Conservation (phyloP, 345 rosid species). For the Rhizophora mangle region DNA sequence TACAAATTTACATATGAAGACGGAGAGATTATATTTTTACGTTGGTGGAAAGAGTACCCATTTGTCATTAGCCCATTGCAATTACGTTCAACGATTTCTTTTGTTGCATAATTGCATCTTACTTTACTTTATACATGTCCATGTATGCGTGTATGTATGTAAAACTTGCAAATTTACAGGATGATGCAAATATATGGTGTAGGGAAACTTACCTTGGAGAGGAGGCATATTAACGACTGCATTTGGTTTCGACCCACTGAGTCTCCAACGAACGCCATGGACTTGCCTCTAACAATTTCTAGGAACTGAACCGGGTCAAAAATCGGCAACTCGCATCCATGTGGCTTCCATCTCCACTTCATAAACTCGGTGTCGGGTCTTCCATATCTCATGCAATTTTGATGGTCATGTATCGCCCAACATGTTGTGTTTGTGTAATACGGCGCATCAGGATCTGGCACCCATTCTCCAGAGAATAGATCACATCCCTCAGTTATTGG, state of each 20-base stretch:
- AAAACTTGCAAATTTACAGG: too few relatives aligned
- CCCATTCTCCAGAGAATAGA: conserved; percentile 83
- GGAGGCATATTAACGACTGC: conserved; percentile 95
- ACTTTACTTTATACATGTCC: too few relatives aligned
- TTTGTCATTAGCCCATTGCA: too few relatives aligned
- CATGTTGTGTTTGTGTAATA: conserved; percentile 86
- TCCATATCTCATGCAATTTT: conserved; percentile 90
- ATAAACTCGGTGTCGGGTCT: conserved; percentile 66
- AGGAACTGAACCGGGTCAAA: conserved; percentile 73
- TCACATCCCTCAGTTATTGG: conserved; percentile 40
- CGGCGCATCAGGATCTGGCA: conserved; percentile 62
- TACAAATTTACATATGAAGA: too few relatives aligned
- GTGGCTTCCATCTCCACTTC: conserved; percentile 86
- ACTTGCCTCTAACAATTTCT: conserved; percentile 63
- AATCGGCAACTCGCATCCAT: conserved; percentile 62
- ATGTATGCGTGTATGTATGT: too few relatives aligned
- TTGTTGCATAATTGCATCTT: too few relatives aligned
- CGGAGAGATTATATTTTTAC: too few relatives aligned
- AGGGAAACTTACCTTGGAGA: conserved; percentile 60
- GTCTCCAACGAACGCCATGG: conserved; percentile 86
- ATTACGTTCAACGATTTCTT: too few relatives aligned
- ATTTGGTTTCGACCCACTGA: conserved; percentile 88
- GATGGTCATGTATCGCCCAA: conserved; percentile 96
- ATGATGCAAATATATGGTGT: not conserved
- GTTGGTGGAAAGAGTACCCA: too few relatives aligned